A percentile compares a stretch with the other conserved stretches of the same genome.
phyloP scores from a whole-genome alignment of 257 asterid species.

The Solanum sitiens region DNA sequence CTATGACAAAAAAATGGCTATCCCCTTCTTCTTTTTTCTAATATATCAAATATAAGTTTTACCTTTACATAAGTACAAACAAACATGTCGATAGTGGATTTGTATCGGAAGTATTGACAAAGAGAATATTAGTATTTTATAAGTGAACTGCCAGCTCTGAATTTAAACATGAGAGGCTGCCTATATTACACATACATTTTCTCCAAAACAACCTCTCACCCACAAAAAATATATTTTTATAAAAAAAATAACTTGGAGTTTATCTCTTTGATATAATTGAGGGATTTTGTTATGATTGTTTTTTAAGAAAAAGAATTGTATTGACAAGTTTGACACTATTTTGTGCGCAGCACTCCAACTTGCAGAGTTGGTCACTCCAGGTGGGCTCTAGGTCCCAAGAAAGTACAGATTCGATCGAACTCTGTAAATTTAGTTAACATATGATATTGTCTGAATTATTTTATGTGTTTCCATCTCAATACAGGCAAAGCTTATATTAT shows the following conservation, averaged over 20 bases:
- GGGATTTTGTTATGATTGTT: not conserved
- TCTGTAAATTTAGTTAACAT: too few relatives aligned
- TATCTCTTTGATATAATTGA: not conserved
- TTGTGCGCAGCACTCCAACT: not conserved
- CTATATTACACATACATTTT: not conserved
- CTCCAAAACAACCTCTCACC: not conserved
- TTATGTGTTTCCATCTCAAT: not conserved
- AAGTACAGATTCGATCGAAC: too few relatives aligned
- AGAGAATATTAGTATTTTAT: not conserved
- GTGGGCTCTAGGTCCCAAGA: not conserved
- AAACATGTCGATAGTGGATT: not conserved
- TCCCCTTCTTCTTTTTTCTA: not conserved
- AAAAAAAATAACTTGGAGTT: not conserved
- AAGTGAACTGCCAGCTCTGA: not conserved
- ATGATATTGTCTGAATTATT: not conserved
- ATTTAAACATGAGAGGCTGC: not conserved
- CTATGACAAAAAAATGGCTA: not conserved
- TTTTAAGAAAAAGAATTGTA: not conserved
- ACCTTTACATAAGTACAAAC: not conserved
- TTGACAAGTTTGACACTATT: not conserved
- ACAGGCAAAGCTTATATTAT: not conserved
- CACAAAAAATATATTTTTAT: too few relatives aligned
- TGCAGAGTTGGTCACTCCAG: not conserved
- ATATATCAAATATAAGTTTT: not conserved
- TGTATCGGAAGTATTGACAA: not conserved